Conservation (phyloP, 805 yeast species). For the Yamadazyma endophytica region DNA sequence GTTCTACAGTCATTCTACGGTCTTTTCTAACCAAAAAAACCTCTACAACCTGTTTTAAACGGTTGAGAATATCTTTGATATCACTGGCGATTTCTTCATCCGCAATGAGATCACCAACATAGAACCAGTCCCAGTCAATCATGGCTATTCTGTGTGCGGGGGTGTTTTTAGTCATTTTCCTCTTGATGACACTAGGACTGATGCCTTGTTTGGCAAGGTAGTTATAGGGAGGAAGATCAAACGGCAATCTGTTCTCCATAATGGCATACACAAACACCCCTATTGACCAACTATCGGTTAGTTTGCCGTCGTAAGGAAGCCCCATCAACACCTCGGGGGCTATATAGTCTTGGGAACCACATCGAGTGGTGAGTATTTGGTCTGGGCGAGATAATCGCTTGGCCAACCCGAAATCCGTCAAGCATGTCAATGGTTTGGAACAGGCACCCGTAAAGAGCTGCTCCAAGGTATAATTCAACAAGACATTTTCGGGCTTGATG, state of each 20-base stretch:
- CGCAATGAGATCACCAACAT: slow-evolving; percentile 18
- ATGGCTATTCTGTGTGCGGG: slow-evolving; percentile 89
- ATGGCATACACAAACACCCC: slow-evolving; percentile 88
- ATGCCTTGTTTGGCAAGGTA: slow-evolving; percentile 30
- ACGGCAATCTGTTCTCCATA: slow-evolving; percentile 84
- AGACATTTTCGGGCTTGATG: slow-evolving; percentile 79
- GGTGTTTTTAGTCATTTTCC: slow-evolving; percentile 43
- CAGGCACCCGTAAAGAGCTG: slow-evolving; percentile 23
- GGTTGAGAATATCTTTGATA: slow-evolving; percentile 14
- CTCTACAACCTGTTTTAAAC: slow-evolving; percentile 28
- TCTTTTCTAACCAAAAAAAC: slow-evolving; percentile 35
- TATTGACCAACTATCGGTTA: slow-evolving; percentile 91
- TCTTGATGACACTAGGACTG: slow-evolving; percentile 38
- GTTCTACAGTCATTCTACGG: slow-evolving; percentile 18
- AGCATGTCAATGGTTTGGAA: slow-evolving; percentile 32
- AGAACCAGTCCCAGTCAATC: slow-evolving; percentile 87
- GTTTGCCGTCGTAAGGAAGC: slow-evolving; percentile 82
- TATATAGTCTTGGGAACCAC: slow-evolving; percentile 96
- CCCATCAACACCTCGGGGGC: slow-evolving; percentile 94
- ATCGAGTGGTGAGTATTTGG: slow-evolving; percentile 75
- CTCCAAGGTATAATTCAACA: slow-evolving; percentile 36
- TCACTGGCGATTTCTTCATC: slow-evolving; percentile 9
- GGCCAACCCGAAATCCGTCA: slow-evolving; percentile 90
- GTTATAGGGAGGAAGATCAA: slow-evolving; percentile 71
- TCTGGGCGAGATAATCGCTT: slow-evolving; percentile 57